These are phyloP conservation scores for Pharnaceum exiguum DNA, from an alignment of 148 eudicot species.

Conservation along the genomic window DNA sequence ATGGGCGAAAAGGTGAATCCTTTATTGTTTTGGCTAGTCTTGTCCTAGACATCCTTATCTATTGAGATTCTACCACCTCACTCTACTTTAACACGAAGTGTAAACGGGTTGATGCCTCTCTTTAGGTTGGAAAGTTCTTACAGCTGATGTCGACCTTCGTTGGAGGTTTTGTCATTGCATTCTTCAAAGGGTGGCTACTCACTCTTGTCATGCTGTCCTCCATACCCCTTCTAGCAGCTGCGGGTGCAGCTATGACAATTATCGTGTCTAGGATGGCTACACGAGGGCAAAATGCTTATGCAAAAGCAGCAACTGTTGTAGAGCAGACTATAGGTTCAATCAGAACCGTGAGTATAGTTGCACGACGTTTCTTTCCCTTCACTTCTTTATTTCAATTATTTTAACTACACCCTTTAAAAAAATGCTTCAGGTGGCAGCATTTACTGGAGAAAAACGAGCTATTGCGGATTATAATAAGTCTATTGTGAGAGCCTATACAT, in stretches of 20 bases:
- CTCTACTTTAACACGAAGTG: not conserved
- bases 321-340: conserved; percentile 81
- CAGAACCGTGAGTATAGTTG: conserved; percentile 54
- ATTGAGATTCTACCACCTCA: not conserved
- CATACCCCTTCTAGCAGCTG: conserved; percentile 48
- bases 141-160: conserved; percentile 58
- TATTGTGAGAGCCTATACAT: conserved; percentile 37
- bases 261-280: conserved; percentile 52
- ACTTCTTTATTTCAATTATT: not conserved
- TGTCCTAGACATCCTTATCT: not conserved
- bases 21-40: not conserved
- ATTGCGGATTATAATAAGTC: conserved; percentile 34
- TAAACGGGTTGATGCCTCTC: not conserved
- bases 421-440: conserved; percentile 55
- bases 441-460: conserved; percentile 58
- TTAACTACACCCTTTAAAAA: not conserved
- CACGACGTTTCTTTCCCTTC: not conserved
- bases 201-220: conserved; percentile 60
- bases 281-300: conserved; percentile 61
- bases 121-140: conserved; percentile 72
- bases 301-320: conserved; percentile 64
- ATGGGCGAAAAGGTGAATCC: conserved; percentile 62
- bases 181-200: conserved; percentile 79
- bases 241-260: conserved; percentile 52
- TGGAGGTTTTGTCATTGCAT: conserved; percentile 77